Conservation (phyloP, 768 basidiomycete genomes). For the Lanmaoa rubissima region DNA sequence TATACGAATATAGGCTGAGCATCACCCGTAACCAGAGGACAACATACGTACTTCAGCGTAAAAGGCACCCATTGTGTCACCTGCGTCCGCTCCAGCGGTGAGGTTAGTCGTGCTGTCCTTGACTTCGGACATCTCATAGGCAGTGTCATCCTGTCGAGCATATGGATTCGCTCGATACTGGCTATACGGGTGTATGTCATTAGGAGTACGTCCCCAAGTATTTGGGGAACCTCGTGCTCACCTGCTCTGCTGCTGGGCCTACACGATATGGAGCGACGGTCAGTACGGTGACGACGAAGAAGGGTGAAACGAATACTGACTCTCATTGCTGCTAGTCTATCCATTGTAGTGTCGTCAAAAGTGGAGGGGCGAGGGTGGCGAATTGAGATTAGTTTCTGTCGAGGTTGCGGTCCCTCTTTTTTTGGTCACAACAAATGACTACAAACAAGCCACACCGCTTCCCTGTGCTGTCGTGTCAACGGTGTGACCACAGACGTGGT, state of each 20-base stretch:
- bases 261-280: background rate
- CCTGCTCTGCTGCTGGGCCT: constrained; percentile 72
- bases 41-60: constrained; percentile 63
- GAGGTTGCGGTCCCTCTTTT: background rate
- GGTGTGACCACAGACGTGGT: background rate
- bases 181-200: constrained; percentile 15
- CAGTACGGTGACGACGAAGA: constrained; percentile 1
- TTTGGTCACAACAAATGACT: constrained; percentile 13
- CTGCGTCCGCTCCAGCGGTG: constrained; percentile 41
- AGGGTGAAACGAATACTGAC: constrained; percentile 37
- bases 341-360: constrained; percentile 62
- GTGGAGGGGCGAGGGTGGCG: constrained; percentile 30
- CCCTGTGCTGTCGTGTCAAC: too few species aligned
- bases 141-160: constrained; percentile 54
- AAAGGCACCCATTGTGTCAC: constrained; percentile 64
- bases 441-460: constrained; percentile 12
- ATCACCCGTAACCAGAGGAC: background rate
- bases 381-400: background rate
- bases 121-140: constrained; percentile 74
- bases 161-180: constrained; percentile 56
- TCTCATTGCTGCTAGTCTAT: constrained; percentile 87
- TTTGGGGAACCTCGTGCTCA: constrained; percentile 30
- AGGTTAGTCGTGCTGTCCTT: constrained; percentile 56
- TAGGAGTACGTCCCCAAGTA: background rate
- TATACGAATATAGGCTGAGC: background rate